Conservation (phyloP, 2,329 filamentous ascomycete species). For the Trichoderma lentiforme region DNA sequence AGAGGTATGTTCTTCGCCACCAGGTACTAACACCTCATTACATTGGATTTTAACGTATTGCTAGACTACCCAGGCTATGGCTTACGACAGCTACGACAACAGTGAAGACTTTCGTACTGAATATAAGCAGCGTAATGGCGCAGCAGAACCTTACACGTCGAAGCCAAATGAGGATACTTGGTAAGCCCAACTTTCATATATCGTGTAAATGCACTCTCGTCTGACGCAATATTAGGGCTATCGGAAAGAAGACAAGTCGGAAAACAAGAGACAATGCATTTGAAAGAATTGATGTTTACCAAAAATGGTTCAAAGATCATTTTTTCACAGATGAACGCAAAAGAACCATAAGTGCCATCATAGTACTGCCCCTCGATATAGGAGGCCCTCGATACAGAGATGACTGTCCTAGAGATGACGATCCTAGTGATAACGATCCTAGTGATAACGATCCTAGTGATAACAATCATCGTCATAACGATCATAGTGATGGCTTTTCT, state of each 20-base stretch:
- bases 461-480: too few species aligned
- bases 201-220: background rate
- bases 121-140: accelerated
- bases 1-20: background rate
- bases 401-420: background rate
- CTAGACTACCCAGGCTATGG: background rate
- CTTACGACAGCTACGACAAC: background rate
- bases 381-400: background rate
- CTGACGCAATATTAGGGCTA: background rate
- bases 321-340: background rate
- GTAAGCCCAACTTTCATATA: background rate
- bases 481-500: too few species aligned
- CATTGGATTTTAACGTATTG: background rate
- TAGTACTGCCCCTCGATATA: background rate
- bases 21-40: background rate
- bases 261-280: background rate
- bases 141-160: background rate
- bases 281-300: background rate
- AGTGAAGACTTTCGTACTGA: background rate
- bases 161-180: background rate
- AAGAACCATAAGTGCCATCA: background rate
- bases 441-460: too few species aligned
- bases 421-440: too few species aligned
- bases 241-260: background rate
- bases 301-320: background rate